Evolutionary conservation across 1,284 basidiomycete genomes (phyloP), one percentile per base, ranked within the genome.

Genomic region (Somion occarium): DNA sequence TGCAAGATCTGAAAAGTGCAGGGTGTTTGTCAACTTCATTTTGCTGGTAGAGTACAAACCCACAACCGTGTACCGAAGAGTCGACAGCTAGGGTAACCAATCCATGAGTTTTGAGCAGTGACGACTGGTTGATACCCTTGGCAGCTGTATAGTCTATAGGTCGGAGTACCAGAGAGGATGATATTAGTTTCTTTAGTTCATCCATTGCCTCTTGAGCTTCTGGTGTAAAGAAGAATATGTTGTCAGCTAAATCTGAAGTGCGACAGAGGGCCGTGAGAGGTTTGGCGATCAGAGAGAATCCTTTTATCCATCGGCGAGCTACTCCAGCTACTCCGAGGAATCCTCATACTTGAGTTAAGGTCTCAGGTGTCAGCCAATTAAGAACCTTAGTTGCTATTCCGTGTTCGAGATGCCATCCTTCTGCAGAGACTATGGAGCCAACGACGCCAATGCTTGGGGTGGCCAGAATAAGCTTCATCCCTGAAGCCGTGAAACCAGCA

Each of bases 311-410:
- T 19, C 53, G 54, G 0, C 67, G 19, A 0, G 59, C 59, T 2
- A 63, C 60, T 0, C 70, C 68, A 0, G 60, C 59, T 0, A 60
- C 52, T 0, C 70, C 68, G 1, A 73, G 54, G 38, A 74, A 73
- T 3, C 59, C 59, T 0, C 65, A 56, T 1, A 74, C 61, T 43
- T 72, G 63, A 0, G 62, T 50, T 1, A 68, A 51, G n/a, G 43
- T 58, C 1, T 37, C 37, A 9, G 59, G 62, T 2, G 48, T 4
- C 1, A 56, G 62, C 71, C 71, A 73, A 3, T 66, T 58, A 0
- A 60, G 18, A 1, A 72, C 55, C 37, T 69, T 66, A 27, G 60
- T 47, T 0, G 64, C 59, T 0, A 68, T 42, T 0, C 55, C 55
- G 15, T 61, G 60, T 0, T 57, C 53, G 0, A 69, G 49, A 18